Conservation (phyloP, 2,329 filamentous ascomycete genomes). For the Cryphonectria radicalis region DNA sequence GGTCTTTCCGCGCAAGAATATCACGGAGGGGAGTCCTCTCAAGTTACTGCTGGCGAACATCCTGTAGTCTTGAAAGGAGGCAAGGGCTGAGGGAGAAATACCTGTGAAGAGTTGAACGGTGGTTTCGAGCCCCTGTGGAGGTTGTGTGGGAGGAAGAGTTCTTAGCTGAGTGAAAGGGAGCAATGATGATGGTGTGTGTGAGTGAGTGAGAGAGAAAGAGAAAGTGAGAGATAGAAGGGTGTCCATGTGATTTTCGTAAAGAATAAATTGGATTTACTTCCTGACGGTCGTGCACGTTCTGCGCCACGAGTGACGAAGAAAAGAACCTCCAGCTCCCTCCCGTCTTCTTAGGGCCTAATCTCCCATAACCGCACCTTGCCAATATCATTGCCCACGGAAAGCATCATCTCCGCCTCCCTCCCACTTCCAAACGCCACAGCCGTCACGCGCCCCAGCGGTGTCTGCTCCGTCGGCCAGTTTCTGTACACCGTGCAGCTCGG, state of each 20-base stretch:
- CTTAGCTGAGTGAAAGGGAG: not conserved
- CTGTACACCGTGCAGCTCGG: constrained; percentile 92
- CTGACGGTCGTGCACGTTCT: not conserved
- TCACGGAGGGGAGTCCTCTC: constrained; percentile 46
- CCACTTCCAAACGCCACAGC: constrained; percentile 69
- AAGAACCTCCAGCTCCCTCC: not conserved
- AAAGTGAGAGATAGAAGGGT: not conserved
- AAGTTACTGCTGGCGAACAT: constrained; percentile 43
- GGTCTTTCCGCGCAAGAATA: constrained; percentile 51
- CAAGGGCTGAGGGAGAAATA: not conserved
- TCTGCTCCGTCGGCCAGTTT: constrained; percentile 94
- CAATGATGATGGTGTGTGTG: not conserved
- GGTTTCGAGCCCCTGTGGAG: not conserved
- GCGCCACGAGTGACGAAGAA: not conserved
- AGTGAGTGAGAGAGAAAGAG: no score
- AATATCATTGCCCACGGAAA: constrained; percentile 86
- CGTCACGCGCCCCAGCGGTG: constrained; percentile 83
- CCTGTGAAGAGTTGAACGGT: not conserved
- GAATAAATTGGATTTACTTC: not conserved
- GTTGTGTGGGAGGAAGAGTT: not conserved
- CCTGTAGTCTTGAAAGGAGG: constrained; percentile 10
- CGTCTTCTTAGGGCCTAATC: constrained; percentile 63
- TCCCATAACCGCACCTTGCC: constrained; percentile 93
- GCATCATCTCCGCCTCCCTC: constrained; percentile 56
- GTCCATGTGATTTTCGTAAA: not conserved